phyloP scores from a whole-genome alignment of 2,329 filamentous ascomycete genomes.

The Trichoderma guizhouense region DNA sequence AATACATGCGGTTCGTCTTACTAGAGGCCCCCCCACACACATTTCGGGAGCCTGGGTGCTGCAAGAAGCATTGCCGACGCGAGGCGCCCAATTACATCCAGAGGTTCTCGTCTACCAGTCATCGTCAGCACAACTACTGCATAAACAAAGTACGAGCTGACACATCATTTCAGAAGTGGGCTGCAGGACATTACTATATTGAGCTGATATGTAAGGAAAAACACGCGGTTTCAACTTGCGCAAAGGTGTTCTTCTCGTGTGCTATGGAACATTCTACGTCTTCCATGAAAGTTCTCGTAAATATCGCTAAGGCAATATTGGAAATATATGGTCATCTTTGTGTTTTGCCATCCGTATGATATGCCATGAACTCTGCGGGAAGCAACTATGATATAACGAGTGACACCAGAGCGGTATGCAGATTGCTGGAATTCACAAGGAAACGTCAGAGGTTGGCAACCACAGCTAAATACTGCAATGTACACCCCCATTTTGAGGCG shows the following conservation, averaged over 20 bases:
- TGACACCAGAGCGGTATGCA: neutral
- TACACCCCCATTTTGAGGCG: accelerated
- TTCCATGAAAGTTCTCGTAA: neutral
- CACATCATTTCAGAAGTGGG: neutral
- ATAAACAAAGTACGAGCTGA: neutral
- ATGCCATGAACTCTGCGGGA: neutral
- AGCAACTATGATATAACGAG: neutral
- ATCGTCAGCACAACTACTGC: neutral
- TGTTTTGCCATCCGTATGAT: neutral
- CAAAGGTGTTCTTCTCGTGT: neutral
- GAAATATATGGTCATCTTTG: neutral
- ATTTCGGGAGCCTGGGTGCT: neutral
- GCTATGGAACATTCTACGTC: neutral
- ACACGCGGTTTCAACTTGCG: neutral
- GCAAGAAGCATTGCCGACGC: neutral
- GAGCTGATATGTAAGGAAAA: neutral
- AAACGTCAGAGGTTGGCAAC: neutral
- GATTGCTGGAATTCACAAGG: neutral
- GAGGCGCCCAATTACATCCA: neutral
- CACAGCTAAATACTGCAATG: neutral
- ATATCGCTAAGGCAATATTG: neutral
- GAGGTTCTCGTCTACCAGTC: neutral
- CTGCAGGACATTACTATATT: neutral
- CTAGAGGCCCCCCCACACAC: neutral
- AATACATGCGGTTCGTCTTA: neutral